These are phyloP conservation scores for Dictyostelium firmibasis DNA, from an alignment of 78 protist species.

Conservation along the genomic window DNA sequence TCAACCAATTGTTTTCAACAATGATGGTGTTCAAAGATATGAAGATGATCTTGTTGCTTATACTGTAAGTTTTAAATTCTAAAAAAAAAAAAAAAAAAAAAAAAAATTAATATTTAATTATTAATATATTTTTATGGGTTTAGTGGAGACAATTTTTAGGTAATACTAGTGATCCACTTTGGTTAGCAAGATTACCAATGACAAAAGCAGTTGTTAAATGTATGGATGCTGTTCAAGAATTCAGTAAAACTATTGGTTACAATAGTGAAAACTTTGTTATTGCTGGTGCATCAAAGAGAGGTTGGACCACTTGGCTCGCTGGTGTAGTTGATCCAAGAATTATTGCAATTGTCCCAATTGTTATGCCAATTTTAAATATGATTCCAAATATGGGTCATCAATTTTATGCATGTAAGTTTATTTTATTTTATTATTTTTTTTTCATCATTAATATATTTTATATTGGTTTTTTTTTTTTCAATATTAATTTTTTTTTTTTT, in stretches of 20 bases:
- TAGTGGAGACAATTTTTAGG: slow-evolving; percentile 78
- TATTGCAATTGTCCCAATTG: slow-evolving; percentile 76
- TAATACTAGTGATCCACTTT: slow-evolving; percentile 50
- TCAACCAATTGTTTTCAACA: slow-evolving; percentile 69
- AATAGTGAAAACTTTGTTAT: slow-evolving; percentile 28
- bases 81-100: not conserved
- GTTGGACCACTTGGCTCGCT: slow-evolving; percentile 82
- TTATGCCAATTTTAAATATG: slow-evolving; percentile 62
- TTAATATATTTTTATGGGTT: no score
- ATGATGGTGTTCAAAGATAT: slow-evolving; percentile 56
- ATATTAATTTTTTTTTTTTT: no score
- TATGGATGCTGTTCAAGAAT: slow-evolving; percentile 76
- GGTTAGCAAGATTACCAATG: slow-evolving; percentile 87
- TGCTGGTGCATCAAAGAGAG: slow-evolving; percentile 89
- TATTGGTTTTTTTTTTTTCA: no score
- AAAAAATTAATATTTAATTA: not conserved
- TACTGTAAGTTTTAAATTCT: slow-evolving; percentile 36
- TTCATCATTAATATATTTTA: no score
- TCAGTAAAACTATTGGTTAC: slow-evolving; percentile 31
- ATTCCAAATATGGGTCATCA: slow-evolving; percentile 59
- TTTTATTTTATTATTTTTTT: not conserved
- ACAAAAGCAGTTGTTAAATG: slow-evolving; percentile 74
- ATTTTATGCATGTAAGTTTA: slow-evolving; percentile 39
- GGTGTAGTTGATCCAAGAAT: slow-evolving; percentile 78
- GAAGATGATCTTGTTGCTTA: slow-evolving; percentile 81